These are phyloP conservation scores for Penicillium corylophilum DNA, from an alignment of 2,329 filamentous ascomycete genomes.

Conservation along the genomic window DNA sequence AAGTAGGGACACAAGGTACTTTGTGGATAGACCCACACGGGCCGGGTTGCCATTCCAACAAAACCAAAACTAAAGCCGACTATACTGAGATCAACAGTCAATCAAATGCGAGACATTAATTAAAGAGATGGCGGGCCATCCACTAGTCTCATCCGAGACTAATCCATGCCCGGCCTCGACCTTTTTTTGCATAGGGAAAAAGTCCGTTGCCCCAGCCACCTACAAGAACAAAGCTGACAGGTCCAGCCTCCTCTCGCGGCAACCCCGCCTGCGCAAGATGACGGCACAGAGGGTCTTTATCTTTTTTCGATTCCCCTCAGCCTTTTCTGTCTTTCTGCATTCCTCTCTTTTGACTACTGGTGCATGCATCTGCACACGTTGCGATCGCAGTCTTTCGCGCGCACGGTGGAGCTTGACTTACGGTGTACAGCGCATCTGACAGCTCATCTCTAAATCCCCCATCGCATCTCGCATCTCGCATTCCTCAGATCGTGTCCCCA, in stretches of 20 bases:
- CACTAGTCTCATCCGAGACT: constrained; percentile 1
- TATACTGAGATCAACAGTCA: constrained; percentile 7
- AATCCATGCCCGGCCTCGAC: not conserved
- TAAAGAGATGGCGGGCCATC: constrained; percentile 5
- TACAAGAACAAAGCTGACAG: constrained; percentile 21
- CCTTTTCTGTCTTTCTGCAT: constrained; percentile 4
- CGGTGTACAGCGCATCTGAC: constrained; percentile 1
- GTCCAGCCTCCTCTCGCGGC: constrained; percentile 32
- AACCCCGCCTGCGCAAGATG: constrained; percentile 15
- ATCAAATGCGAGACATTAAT: constrained; percentile 22
- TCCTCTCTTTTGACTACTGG: constrained; percentile 9
- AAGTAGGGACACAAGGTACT: too few relatives aligned
- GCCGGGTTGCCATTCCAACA: constrained; percentile 16
- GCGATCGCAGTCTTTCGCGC: constrained; percentile 14
- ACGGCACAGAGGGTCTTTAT: constrained; percentile 5
- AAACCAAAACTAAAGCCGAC: not conserved
- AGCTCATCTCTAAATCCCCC: not conserved
- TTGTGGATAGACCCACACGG: not conserved
- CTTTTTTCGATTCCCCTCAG: constrained; percentile 7
- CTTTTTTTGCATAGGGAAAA: not conserved
- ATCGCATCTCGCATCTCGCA: constrained; percentile 10
- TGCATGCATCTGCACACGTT: constrained; percentile 13
- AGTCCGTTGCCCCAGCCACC: constrained; percentile 32
- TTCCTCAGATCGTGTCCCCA: constrained; percentile 19
- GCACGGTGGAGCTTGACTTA: constrained; percentile 13